Percentiles rank a stretch among this genome's conserved stretches.
Conservation (phyloP, 148 eudicot genomes). For the Hydrangea macrophylla region DNA sequence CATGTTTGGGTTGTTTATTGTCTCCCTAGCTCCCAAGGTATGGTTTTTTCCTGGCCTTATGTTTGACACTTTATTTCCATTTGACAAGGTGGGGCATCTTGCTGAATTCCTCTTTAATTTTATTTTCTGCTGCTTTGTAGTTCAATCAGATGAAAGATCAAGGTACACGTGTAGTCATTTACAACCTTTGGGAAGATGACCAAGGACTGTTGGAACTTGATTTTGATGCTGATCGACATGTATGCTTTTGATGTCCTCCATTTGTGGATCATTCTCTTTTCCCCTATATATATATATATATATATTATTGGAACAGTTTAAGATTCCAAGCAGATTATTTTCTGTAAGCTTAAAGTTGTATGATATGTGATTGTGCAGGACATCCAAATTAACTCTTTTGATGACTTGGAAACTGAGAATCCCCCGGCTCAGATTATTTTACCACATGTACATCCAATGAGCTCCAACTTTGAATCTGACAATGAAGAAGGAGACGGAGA, state of each 20-base stretch:
- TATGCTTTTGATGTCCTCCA: conserved; percentile 21
- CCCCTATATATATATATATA: neutral
- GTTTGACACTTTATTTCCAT: neutral
- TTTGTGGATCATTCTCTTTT: conserved; percentile 9
- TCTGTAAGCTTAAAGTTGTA: neutral
- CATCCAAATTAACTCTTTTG: no score
- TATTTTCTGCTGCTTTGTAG: conserved; percentile 27
- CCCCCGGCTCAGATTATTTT: no score
- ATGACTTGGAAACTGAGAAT: no score
- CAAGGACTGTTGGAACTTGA: conserved; percentile 78
- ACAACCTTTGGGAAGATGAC: conserved; percentile 98
- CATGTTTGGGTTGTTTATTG: neutral
- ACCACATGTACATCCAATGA: no score
- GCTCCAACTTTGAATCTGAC: no score
- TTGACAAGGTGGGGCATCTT: neutral
- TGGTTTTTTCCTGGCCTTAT: neutral
- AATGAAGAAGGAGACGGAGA: no score
- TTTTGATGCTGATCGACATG: conserved; percentile 75
- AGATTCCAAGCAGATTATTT: neutral
- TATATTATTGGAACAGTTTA: no score
- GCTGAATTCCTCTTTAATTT: neutral
- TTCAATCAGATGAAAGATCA: conserved; percentile 65
- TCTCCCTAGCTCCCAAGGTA: neutral
- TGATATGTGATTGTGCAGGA: conserved; percentile 46
- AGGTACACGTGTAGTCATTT: conserved; percentile 83